Conservation (phyloP, 2,329 filamentous ascomycete genomes). For the Calonectria pseudoturangicola region DNA sequence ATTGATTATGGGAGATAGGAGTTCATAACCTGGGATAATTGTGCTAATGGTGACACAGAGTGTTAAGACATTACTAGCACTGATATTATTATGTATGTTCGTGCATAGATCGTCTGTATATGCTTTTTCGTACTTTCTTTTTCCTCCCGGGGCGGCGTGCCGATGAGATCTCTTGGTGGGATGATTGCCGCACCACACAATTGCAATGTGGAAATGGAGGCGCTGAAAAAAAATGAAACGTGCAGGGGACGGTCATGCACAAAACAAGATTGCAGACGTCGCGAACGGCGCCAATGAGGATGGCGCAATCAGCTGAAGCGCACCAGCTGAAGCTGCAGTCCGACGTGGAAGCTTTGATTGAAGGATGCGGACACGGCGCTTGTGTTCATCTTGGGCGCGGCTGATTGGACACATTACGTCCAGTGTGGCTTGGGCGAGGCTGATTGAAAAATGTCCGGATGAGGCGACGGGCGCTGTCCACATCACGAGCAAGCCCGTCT, state of each 20-base stretch:
- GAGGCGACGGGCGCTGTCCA: neutral
- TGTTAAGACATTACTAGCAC: no score
- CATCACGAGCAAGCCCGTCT: neutral
- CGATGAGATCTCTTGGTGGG: neutral
- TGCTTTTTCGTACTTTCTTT: no score
- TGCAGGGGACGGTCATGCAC: neutral
- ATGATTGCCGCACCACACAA: neutral
- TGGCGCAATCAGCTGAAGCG: neutral
- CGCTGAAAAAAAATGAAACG: slow-evolving; percentile 11
- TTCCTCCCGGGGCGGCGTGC: no score
- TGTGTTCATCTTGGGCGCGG: neutral
- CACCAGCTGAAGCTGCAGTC: neutral
- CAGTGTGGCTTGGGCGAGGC: slow-evolving; percentile 19
- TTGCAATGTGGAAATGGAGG: neutral
- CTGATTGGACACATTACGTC: slow-evolving; percentile 3
- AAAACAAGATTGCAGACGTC: neutral
- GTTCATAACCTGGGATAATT: no score
- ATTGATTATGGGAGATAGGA: no score
- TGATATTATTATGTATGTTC: no score
- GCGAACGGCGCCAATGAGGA: neutral
- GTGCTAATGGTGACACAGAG: no score
- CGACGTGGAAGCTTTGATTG: slow-evolving; percentile 1
- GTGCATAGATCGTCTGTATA: no score
- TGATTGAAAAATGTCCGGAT: slow-evolving; percentile 9
- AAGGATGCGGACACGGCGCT: slow-evolving; percentile 5